Evolutionary conservation across 2,329 filamentous ascomycete genomes (phyloP).

Genomic region (Penicillium sp.): DNA sequence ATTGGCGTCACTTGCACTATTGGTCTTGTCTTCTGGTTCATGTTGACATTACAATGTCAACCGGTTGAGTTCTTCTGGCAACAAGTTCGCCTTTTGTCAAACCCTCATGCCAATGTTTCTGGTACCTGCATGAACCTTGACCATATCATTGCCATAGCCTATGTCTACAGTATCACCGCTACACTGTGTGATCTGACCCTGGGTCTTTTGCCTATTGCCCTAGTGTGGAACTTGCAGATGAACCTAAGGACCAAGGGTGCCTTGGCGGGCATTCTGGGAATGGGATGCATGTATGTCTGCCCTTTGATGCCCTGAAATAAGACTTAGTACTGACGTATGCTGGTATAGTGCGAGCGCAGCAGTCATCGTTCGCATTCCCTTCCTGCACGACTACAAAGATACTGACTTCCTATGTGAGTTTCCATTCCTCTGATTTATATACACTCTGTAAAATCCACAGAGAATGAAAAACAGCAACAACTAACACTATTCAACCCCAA

Average conservation of each 20-base stretch:
- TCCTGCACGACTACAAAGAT: constrained; percentile 35
- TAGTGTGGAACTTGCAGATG: constrained; percentile 59
- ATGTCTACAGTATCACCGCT: constrained; percentile 53
- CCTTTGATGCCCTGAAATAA: not conserved
- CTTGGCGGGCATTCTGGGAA: constrained; percentile 54
- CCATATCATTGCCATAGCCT: constrained; percentile 54
- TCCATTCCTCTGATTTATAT: not conserved
- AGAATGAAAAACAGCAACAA: not conserved
- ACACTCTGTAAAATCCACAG: not conserved
- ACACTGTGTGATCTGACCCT: constrained; percentile 54
- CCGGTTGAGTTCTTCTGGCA: constrained; percentile 56
- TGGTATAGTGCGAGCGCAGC: constrained; percentile 35
- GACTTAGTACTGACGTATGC: not conserved
- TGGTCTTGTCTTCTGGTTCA: constrained; percentile 51
- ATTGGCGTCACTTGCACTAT: constrained; percentile 49
- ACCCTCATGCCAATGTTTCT: constrained; percentile 1
- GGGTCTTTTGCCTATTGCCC: constrained; percentile 54
- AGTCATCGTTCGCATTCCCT: constrained; percentile 40
- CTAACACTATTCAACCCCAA: constrained; percentile 11
- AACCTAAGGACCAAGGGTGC: constrained; percentile 52
- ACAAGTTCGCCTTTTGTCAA: constrained; percentile 20
- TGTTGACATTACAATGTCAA: constrained; percentile 55
- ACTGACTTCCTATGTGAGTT: constrained; percentile 37
- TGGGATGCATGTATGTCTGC: constrained; percentile 54
- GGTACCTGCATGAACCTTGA: constrained; percentile 45